These are phyloP conservation scores for Leccinum subspadiceum DNA, from an alignment of 1,284 basidiomycete genomes.

Conservation along the genomic window DNA sequence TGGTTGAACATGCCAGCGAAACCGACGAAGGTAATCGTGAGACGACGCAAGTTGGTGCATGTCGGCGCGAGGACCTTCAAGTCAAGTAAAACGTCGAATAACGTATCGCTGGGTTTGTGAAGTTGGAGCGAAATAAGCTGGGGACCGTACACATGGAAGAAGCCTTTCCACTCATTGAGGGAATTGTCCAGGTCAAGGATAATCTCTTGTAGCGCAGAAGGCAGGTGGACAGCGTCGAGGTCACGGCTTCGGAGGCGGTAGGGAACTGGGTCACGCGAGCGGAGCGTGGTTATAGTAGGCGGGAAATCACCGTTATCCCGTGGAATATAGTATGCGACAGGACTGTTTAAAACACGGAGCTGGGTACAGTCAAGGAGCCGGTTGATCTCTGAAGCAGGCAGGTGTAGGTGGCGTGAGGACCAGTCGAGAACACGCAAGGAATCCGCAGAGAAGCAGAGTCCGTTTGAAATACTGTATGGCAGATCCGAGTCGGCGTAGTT, in stretches of 20 bases:
- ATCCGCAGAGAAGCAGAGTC: constrained; percentile 4
- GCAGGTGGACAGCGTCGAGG: background rate
- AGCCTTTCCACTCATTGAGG: background rate
- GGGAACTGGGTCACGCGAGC: background rate
- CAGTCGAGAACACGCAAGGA: constrained; percentile 1
- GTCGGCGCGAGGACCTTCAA: constrained; percentile 10
- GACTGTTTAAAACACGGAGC: background rate
- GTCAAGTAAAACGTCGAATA: background rate
- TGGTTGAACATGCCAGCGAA: background rate
- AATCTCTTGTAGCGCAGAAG: background rate
- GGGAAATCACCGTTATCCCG: background rate
- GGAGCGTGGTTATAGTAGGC: background rate
- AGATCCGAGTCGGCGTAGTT: background rate
- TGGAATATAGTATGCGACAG: background rate
- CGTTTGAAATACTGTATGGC: constrained; percentile 13
- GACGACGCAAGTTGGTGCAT: constrained; percentile 19
- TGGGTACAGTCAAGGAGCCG: background rate
- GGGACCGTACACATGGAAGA: constrained; percentile 9
- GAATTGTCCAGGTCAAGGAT: background rate
- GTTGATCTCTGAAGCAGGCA: background rate
- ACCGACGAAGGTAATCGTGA: background rate
- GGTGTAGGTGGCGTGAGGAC: background rate
- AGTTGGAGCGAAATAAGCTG: constrained; percentile 22
- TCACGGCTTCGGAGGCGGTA: background rate
- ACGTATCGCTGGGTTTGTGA: background rate